Base-by-base conservation (phyloP, 345 rosid species). In the Pelargonium nanum region DNA sequence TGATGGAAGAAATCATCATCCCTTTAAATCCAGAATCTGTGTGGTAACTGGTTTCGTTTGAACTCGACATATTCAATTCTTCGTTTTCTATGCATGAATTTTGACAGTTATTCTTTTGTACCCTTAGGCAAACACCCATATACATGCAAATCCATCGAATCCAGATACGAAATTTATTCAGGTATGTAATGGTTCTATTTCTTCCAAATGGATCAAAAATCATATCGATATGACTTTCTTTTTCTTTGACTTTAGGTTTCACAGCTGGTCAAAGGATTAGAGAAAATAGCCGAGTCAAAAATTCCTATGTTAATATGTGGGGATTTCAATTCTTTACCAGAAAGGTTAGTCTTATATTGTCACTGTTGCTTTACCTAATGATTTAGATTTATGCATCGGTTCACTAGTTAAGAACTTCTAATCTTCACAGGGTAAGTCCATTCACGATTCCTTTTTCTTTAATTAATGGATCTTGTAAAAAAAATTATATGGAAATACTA, bases 321-420 rank as follows among this genome's bases (percentile, higher is more conserved):
- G 57, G 78, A 75, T 72, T 68, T 79, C 63, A 70, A 79, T 60
- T 70, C 72, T 22, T n/a, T 24, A 60, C 80, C 83, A 5, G 72
- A 26, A 65, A 79, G 80, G 80, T 79, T 59, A 50, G 68, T 70
- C 21, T 40, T 40, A 3, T 4, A 2, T 17, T 40, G 1, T 12
- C 17, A 12, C 48, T 40, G 15, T n/a, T n/a, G n/a, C n/a, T n/a
- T n/a, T n/a, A n/a, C n/a, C n/a, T n/a, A n/a, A n/a, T n/a, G n/a
- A n/a, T n/a, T n/a, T n/a, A n/a, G n/a, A n/a, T n/a, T n/a, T n/a
- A n/a, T n/a, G n/a, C n/a, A n/a, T n/a, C n/a, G n/a, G n/a, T n/a
- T n/a, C n/a, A n/a, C n/a, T n/a, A n/a, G n/a, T n/a, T n/a, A n/a
- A n/a, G n/a, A n/a, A n/a, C n/a, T n/a, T n/a, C n/a, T n/a, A n/a